These are phyloP conservation scores for Mitragyna speciosa DNA, from an alignment of 257 asterid species.

Conservation along the genomic window DNA sequence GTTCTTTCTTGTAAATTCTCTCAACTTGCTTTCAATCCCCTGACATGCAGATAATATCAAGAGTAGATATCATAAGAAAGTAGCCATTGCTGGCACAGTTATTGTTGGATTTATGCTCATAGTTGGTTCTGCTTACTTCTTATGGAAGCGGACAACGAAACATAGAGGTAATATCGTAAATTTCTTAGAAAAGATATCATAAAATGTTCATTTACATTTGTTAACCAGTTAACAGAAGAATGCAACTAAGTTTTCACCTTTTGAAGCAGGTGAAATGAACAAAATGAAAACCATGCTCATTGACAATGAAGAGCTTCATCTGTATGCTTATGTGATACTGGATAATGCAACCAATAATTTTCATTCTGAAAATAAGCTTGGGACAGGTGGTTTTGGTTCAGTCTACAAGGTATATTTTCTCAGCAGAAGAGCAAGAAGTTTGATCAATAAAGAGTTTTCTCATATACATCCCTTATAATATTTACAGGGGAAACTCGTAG, in stretches of 20 bases:
- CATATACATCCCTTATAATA: not conserved
- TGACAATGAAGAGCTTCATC: constrained; percentile 2
- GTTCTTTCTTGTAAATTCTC: not conserved
- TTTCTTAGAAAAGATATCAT: not conserved
- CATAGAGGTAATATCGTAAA: constrained; percentile 43
- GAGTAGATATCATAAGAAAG: constrained; percentile 22
- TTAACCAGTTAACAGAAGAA: not conserved
- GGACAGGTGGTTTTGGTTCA: constrained; percentile 66
- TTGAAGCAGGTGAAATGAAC: not conserved
- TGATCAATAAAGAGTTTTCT: not conserved
- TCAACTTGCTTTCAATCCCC: not conserved
- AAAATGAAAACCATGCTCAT: not conserved
- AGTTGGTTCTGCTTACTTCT: constrained; percentile 24
- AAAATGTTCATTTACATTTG: not conserved
- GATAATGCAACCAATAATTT: constrained; percentile 47
- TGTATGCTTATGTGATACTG: constrained; percentile 25
- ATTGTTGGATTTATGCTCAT: constrained; percentile 25
- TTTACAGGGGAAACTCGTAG: constrained; percentile 12
- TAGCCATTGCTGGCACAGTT: constrained; percentile 27
- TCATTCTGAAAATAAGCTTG: constrained; percentile 39
- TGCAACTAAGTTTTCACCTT: not conserved
- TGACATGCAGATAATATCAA: constrained; percentile 27
- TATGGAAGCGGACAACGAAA: constrained; percentile 39
- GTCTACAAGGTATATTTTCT: constrained; percentile 51
- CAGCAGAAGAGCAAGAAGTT: not conserved